Percentiles rank a stretch among this genome's conserved stretches.
Evolutionary conservation across 179 eudicot genomes (phyloP).

Genomic region (Gypsophila paniculata): DNA sequence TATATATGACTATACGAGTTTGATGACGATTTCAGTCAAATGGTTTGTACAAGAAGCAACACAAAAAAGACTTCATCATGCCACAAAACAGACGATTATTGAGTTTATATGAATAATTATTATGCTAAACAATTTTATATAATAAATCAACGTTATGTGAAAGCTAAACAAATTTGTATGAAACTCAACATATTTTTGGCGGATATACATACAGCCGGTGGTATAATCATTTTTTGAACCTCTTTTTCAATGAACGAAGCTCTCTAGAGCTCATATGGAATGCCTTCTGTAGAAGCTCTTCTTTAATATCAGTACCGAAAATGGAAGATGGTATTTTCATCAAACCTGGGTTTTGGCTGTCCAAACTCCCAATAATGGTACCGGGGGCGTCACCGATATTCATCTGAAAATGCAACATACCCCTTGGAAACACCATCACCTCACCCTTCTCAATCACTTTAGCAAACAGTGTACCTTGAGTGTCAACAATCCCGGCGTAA

Average conservation of each 20-base stretch:
- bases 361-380: slow-evolving; percentile 57
- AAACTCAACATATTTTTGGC: too few species aligned
- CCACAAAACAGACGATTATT: too few species aligned
- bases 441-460: slow-evolving; percentile 69
- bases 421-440: slow-evolving; percentile 80
- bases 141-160: too few species aligned
- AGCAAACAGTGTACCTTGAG: slow-evolving; percentile 50
- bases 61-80: too few species aligned
- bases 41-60: slow-evolving; percentile 1
- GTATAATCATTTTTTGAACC: slow-evolving; percentile 17
- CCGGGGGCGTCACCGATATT: slow-evolving; percentile 58
- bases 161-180: too few species aligned
- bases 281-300: slow-evolving; percentile 59
- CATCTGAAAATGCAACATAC: slow-evolving; percentile 69
- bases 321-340: slow-evolving; percentile 53
- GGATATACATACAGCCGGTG: too few species aligned
- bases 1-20: too few species aligned
- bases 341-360: slow-evolving; percentile 73
- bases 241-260: slow-evolving; percentile 46
- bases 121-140: too few species aligned
- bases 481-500: slow-evolving; percentile 67
- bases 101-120: too few species aligned
- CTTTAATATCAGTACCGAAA: slow-evolving; percentile 54
- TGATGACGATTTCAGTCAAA: background rate
- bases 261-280: slow-evolving; percentile 62